A percentile compares a stretch with the other conserved stretches of the same genome.
phyloP scores from a whole-genome alignment of 148 eudicot species.

The Rhododendron williamsianum region DNA sequence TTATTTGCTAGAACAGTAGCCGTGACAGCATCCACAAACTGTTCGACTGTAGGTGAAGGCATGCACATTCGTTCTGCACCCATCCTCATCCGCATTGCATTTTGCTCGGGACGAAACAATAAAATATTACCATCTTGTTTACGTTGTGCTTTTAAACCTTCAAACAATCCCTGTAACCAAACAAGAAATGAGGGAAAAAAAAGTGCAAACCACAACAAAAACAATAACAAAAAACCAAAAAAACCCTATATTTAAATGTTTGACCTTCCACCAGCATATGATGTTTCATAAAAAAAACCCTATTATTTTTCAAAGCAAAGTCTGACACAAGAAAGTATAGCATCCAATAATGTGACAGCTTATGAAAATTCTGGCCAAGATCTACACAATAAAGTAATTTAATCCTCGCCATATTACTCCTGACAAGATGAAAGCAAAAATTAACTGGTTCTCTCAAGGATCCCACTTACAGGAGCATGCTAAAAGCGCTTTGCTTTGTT shows the following conservation, averaged over 20 bases:
- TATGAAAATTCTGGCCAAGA: background rate
- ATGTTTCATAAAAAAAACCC: background rate
- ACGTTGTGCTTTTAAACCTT: constrained; percentile 88
- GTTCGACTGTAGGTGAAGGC: constrained; percentile 90
- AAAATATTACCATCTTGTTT: constrained; percentile 73
- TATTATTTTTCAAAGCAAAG: background rate
- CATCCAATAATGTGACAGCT: background rate
- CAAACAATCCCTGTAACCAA: constrained; percentile 73
- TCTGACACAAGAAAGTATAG: constrained; percentile 1
- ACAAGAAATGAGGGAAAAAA: background rate
- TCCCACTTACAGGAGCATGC: background rate
- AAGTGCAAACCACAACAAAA: background rate
- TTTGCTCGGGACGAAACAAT: constrained; percentile 90
- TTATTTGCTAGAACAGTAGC: constrained; percentile 81
- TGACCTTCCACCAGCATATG: background rate
- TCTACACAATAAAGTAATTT: background rate
- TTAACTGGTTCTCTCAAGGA: background rate
- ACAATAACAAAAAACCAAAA: background rate
- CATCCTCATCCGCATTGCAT: constrained; percentile 62
- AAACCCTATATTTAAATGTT: background rate
- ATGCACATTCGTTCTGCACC: constrained; percentile 99
- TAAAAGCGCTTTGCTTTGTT: background rate
- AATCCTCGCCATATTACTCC: background rate
- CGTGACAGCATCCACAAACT: constrained; percentile 90
- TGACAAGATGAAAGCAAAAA: background rate